Percentiles rank a stretch among this genome's conserved stretches.
Evolutionary conservation across 768 basidiomycete species (phyloP).

Genomic region (Sistotremastrum niveocremeum): DNA sequence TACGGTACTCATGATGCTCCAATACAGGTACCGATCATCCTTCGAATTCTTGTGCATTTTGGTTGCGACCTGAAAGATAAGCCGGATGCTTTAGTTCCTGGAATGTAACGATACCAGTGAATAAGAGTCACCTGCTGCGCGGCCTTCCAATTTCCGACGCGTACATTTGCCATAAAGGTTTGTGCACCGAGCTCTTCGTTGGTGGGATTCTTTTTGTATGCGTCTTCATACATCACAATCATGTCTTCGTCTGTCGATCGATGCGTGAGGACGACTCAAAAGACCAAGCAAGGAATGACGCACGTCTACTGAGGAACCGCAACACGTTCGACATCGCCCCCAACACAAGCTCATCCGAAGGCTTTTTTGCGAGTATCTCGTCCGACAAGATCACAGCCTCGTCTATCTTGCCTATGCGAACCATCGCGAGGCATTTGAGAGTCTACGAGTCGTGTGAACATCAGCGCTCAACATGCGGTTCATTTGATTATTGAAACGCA

Average conservation of each 20-base stretch:
- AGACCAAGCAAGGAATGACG: constrained; percentile 8
- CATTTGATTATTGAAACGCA: constrained; percentile 9
- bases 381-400: constrained; percentile 70
- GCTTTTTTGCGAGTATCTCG: constrained; percentile 61
- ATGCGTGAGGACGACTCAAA: constrained; percentile 15
- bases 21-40: constrained; percentile 68
- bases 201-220: constrained; percentile 63
- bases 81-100: background rate
- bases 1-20: constrained; percentile 68
- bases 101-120: background rate
- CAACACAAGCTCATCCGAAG: constrained; percentile 59
- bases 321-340: constrained; percentile 78
- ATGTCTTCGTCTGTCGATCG: constrained; percentile 50
- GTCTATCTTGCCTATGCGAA: constrained; percentile 76
- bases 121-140: constrained; percentile 54
- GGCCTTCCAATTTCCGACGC: constrained; percentile 72
- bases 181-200: constrained; percentile 79
- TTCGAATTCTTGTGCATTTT: constrained; percentile 78
- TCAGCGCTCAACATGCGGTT: background rate
- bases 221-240: constrained; percentile 76
- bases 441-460: constrained; percentile 32
- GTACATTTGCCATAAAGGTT: constrained; percentile 74
- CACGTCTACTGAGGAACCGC: constrained; percentile 59
- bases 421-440: constrained; percentile 72
- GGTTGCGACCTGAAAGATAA: constrained; percentile 45